These are phyloP conservation scores for Aspergillus melleus DNA, from an alignment of 2,329 filamentous ascomycete species.

Conservation along the genomic window DNA sequence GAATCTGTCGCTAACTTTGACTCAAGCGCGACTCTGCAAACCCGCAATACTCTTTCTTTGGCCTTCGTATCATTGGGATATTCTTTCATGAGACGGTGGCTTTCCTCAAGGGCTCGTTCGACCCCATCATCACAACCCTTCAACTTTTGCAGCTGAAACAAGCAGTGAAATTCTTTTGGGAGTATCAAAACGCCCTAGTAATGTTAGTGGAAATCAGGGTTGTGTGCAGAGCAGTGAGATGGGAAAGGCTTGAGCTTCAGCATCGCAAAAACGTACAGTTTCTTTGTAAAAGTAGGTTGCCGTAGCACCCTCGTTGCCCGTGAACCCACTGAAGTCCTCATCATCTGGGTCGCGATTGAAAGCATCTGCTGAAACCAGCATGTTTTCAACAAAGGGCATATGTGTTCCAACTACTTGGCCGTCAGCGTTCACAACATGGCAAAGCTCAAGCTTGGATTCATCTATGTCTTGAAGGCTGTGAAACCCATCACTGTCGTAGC, in stretches of 20 bases:
- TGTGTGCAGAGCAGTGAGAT: neutral
- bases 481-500: neutral
- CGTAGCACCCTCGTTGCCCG: constrained; percentile 7
- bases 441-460: constrained; percentile 2
- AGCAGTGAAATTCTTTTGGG: neutral
- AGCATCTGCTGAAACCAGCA: neutral
- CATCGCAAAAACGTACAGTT: neutral
- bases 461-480: neutral
- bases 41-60: neutral
- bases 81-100: neutral
- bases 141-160: neutral
- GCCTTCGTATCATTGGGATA: neutral
- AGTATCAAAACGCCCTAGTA: neutral
- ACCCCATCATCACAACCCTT: neutral
- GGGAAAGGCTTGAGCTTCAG: neutral
- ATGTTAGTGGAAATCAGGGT: neutral
- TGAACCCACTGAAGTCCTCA: neutral
- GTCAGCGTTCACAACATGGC: neutral
- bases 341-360: constrained; percentile 1
- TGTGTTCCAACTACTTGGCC: neutral
- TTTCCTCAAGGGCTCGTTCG: neutral
- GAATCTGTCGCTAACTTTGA: neutral
- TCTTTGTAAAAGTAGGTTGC: constrained; percentile 6
- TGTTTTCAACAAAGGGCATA: neutral
- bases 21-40: too few relatives aligned